Conservation (phyloP, 2,329 filamentous ascomycete genomes). For the Xylaria hypoxylon region DNA sequence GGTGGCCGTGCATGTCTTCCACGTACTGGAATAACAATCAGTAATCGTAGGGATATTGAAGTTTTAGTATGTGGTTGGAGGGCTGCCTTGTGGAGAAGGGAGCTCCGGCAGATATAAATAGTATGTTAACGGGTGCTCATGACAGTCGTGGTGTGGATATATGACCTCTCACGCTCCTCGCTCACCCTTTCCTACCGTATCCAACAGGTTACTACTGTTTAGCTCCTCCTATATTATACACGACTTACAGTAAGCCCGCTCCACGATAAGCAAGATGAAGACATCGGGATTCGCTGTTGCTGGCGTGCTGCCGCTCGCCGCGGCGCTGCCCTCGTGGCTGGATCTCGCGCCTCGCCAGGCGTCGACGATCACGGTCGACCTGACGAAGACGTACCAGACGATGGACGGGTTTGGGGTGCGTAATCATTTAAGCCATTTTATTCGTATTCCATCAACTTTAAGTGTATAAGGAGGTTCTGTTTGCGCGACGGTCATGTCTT, state of each 20-base stretch:
- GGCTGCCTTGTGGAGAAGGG: slow-evolving; percentile 30
- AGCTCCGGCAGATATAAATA: slow-evolving; percentile 37
- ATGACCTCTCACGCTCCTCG: slow-evolving; percentile 32
- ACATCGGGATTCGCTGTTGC: slow-evolving; percentile 35
- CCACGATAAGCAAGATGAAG: slow-evolving; percentile 39
- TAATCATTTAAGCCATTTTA: background rate
- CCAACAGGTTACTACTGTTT: background rate
- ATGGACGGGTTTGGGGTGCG: slow-evolving; percentile 59
- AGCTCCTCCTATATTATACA: background rate
- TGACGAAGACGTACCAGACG: slow-evolving; percentile 57
- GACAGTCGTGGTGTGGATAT: slow-evolving; percentile 16
- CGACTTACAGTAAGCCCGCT: slow-evolving; percentile 7
- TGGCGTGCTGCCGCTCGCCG: slow-evolving; percentile 39
- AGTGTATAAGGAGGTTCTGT: background rate
- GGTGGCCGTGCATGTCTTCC: slow-evolving; percentile 30
- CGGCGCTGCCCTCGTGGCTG: slow-evolving; percentile 44
- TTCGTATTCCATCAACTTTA: background rate
- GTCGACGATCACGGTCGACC: slow-evolving; percentile 55
- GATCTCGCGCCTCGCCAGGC: slow-evolving; percentile 40
- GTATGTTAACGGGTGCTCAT: slow-evolving; percentile 22
- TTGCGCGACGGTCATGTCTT: background rate
- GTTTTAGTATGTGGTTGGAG: slow-evolving; percentile 16
- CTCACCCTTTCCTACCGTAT: background rate
- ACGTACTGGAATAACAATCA: slow-evolving; percentile 29
- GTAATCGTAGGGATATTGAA: slow-evolving; percentile 28